Base-by-base conservation (phyloP, 768 basidiomycete genomes). In the Coprinellus micaceus region DNA sequence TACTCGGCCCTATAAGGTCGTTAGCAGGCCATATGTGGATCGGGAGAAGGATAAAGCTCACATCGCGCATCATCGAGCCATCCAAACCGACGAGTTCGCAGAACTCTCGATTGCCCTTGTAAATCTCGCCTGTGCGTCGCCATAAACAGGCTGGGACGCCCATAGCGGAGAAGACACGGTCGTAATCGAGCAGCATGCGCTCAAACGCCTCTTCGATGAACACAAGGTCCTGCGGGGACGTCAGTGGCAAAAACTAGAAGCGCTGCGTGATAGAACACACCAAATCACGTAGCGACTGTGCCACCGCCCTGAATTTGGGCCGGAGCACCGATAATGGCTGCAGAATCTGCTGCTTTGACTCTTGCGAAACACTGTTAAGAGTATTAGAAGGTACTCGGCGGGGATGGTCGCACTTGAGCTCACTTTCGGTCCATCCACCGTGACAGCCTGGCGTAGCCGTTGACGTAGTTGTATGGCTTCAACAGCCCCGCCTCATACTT, bases 201-300 rank as follows among this genome's bases (percentile, higher is more conserved):
- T 99, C 96, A 65, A 98, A 98, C 0, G 91, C 94, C 72, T 98
- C 96, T 70, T 98, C 96, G 64, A 99, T 95, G 70, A 97, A 96
- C 12, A 98, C 91, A 25, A 97, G 81, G 70, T 99, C 96, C 88
- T 89, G 60, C 15, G 48, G 36, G 54, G 19, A 21, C 40, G 52
- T 28, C 26, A 37, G 26, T 59, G 52, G 17, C 19, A 40, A 52
- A 5, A 53, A 46, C 21, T n/a, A 49, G 54, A 53, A 24, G 44
- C 29, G 7, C 1, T 44, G 13, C 30, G 46, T 19, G 26, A 7
- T 21, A 50, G 52, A 28, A 71, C 82, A 54, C 56, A 88, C 88
- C 48, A 95, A 80, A 67, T 95, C 91, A 52, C 84, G 82, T 56
- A 95, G 75, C n/a, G 87, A 85, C 66, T 93, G 89, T 0, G 91